phyloP scores from a whole-genome alignment of 192 early-diverging fungal species.

The Lunasporangiospora selenospora region DNA sequence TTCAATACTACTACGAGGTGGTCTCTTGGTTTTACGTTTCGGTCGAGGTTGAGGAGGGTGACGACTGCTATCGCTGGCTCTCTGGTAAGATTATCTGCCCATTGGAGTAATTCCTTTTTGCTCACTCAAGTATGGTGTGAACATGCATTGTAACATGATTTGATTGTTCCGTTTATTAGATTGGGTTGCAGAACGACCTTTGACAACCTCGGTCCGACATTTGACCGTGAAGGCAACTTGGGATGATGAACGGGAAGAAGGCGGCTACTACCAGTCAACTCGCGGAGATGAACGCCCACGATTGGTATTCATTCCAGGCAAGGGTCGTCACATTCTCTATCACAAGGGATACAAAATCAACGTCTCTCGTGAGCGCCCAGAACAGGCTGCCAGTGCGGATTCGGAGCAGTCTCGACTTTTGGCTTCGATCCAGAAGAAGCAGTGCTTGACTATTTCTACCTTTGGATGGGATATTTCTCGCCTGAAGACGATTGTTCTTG shows the following conservation, averaged over 20 bases:
- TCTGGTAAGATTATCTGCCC: slow-evolving; percentile 41
- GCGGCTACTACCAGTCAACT: slow-evolving; percentile 16
- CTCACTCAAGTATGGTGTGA: background rate
- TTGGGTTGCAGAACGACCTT: slow-evolving; percentile 45
- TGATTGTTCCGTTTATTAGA: slow-evolving; percentile 5
- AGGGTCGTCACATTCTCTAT: slow-evolving; percentile 38
- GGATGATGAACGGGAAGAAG: slow-evolving; percentile 17
- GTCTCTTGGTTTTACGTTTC: slow-evolving; percentile 48
- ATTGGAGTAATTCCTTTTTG: background rate
- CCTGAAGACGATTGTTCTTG: slow-evolving; percentile 33
- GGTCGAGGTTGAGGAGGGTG: slow-evolving; percentile 44
- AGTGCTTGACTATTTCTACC: slow-evolving; percentile 31
- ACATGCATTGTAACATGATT: background rate
- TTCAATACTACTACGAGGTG: slow-evolving; percentile 38
- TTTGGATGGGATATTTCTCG: slow-evolving; percentile 38
- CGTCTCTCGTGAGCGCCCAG: slow-evolving; percentile 41
- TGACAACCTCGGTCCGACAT: slow-evolving; percentile 44
- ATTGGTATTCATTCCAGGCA: slow-evolving; percentile 39
- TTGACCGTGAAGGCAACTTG: slow-evolving; percentile 45
- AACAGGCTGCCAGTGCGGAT: slow-evolving; percentile 26
- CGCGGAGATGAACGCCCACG: slow-evolving; percentile 32
- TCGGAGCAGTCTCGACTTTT: slow-evolving; percentile 33
- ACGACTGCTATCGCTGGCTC: slow-evolving; percentile 44
- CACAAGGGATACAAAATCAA: slow-evolving; percentile 47
- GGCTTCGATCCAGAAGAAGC: slow-evolving; percentile 48